phyloP scores from a whole-genome alignment of 2,329 filamentous ascomycete species.

The Cytospora piceicola region DNA sequence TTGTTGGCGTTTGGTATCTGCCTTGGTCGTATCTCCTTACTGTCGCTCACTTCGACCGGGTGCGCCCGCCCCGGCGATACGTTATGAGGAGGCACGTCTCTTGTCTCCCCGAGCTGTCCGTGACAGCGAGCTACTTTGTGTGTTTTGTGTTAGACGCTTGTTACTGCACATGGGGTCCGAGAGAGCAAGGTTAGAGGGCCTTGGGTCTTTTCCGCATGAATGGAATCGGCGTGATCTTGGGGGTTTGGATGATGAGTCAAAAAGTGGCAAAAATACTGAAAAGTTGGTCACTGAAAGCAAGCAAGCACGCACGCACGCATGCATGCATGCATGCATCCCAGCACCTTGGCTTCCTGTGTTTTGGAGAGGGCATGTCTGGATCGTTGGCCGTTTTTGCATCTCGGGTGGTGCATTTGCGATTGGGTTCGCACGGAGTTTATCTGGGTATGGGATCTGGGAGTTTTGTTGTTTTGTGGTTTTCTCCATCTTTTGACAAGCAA shows the following conservation, averaged over 20 bases:
- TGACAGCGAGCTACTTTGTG: conserved; percentile 5
- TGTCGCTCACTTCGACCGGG: conserved; percentile 14
- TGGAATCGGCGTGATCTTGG: conserved; percentile 10
- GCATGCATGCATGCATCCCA: conserved; percentile 7
- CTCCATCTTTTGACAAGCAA: background rate
- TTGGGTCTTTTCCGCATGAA: background rate
- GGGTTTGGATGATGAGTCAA: background rate
- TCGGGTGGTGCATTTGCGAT: background rate
- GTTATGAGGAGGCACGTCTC: conserved; percentile 10
- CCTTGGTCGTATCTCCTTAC: background rate
- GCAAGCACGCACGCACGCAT: background rate
- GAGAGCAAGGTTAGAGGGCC: conserved; percentile 9
- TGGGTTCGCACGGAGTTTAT: background rate
- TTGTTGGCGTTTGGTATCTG: conserved; percentile 4
- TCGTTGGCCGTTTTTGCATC: background rate
- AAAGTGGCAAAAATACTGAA: conserved; percentile 8
- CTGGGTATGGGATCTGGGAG: background rate
- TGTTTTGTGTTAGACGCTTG: conserved; percentile 13
- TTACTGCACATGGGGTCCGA: conserved; percentile 11
- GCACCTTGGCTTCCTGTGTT: conserved; percentile 10
- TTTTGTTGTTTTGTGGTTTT: background rate
- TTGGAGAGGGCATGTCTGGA: background rate
- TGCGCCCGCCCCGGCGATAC: conserved; percentile 6
- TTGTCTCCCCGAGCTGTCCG: background rate
- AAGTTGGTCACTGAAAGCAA: background rate